These are phyloP conservation scores for Thinopyrum elongatum DNA, from an alignment of 176 grass and related monocot genomes.

Conservation along the genomic window DNA sequence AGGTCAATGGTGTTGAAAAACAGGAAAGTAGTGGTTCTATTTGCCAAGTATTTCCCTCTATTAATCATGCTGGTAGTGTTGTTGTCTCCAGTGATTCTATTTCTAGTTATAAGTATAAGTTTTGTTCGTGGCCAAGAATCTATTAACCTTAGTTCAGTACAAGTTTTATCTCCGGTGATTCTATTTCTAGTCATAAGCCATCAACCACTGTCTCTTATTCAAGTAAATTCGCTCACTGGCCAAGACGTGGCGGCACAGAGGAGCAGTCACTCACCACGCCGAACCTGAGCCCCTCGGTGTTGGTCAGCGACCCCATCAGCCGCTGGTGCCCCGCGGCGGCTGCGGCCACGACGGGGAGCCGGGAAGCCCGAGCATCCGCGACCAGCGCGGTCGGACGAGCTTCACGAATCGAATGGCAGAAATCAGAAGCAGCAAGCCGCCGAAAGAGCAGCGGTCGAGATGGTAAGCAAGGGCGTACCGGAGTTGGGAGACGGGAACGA, in stretches of 20 bases:
- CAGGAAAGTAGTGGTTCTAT: background rate
- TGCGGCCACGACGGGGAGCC: conserved; percentile 27
- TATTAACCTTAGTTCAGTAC: background rate
- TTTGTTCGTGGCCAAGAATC: too few relatives aligned
- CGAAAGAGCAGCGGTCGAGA: background rate
- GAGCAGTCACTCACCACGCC: conserved; percentile 52
- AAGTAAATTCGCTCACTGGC: background rate
- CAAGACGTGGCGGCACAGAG: background rate
- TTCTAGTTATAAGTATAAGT: too few relatives aligned
- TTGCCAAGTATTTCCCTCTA: conserved; percentile 1
- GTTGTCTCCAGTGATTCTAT: background rate
- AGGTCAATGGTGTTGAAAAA: background rate
- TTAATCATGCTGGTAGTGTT: background rate
- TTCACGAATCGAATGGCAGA: background rate
- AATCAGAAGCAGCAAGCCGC: background rate
- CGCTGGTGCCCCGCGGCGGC: conserved; percentile 45
- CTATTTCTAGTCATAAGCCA: background rate
- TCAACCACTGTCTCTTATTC: background rate
- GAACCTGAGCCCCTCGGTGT: conserved; percentile 70
- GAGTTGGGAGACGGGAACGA: conserved; percentile 27
- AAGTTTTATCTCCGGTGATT: background rate
- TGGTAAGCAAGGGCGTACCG: background rate
- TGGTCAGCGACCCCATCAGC: conserved; percentile 78
- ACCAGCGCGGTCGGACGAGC: conserved; percentile 6
- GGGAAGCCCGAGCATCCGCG: background rate